phyloP scores from a whole-genome alignment of 192 early-diverging fungal species.

The Podila minutissima region DNA sequence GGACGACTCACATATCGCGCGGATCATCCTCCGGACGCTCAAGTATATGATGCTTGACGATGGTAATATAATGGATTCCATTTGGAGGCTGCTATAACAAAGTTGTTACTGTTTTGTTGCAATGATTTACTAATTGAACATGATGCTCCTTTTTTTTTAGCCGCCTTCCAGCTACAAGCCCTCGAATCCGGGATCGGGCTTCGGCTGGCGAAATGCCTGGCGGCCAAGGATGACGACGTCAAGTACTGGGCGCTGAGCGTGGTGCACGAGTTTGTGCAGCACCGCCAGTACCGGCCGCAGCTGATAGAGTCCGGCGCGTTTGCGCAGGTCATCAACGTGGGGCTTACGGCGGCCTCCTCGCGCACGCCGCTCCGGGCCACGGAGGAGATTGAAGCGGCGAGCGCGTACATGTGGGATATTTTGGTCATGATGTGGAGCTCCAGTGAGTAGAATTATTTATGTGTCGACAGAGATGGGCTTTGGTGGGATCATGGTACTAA shows the following conservation, averaged over 20 bases:
- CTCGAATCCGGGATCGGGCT: constrained; percentile 65
- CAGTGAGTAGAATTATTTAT: constrained; percentile 17
- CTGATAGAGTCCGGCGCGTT: constrained; percentile 45
- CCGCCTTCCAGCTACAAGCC: constrained; percentile 69
- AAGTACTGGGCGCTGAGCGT: constrained; percentile 77
- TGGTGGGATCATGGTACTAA: not conserved
- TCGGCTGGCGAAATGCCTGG: constrained; percentile 71
- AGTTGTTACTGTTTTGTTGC: not conserved
- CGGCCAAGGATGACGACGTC: constrained; percentile 72
- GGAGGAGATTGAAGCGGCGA: constrained; percentile 23
- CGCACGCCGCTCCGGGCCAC: constrained; percentile 29
- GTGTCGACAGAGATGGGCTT: not conserved
- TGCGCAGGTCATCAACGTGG: constrained; percentile 34
- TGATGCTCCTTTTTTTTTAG: constrained; percentile 20
- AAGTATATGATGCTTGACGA: constrained; percentile 75
- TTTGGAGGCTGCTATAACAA: not conserved
- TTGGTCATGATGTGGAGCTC: constrained; percentile 42
- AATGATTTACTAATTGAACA: not conserved
- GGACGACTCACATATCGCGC: constrained; percentile 72
- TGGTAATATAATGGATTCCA: constrained; percentile 35
- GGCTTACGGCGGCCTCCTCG: constrained; percentile 17
- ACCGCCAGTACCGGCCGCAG: constrained; percentile 29
- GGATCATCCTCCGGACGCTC: constrained; percentile 74
- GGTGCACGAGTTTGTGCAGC: constrained; percentile 50
- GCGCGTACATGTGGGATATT: constrained; percentile 33